A percentile compares a stretch with the other conserved stretches of the same genome.
These are phyloP conservation scores for Hymenoscyphus repandus DNA, from an alignment of 2,329 filamentous ascomycete species.

Conservation along the genomic window DNA sequence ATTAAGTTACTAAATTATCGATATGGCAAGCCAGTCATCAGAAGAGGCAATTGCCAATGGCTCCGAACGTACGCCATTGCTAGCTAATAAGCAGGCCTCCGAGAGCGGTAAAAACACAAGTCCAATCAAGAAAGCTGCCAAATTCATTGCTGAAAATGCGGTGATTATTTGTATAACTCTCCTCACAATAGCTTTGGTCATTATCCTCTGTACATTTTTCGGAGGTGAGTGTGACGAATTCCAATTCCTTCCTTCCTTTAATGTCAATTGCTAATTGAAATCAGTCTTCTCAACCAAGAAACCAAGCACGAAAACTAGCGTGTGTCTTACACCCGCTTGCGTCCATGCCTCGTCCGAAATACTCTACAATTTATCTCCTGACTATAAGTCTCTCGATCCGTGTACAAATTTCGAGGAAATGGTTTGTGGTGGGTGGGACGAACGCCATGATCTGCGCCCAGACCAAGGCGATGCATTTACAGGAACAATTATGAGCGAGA, in stretches of 20 bases:
- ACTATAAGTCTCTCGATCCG: constrained; percentile 59
- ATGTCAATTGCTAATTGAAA: constrained; percentile 6
- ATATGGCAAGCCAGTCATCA: constrained; percentile 19
- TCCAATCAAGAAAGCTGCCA: constrained; percentile 11
- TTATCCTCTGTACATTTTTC: constrained; percentile 25
- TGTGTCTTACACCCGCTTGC: constrained; percentile 56
- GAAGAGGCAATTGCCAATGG: constrained; percentile 6
- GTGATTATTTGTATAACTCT: constrained; percentile 22
- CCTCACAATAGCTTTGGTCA: constrained; percentile 23
- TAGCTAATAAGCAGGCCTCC: constrained; percentile 11
- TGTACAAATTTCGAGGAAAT: constrained; percentile 65
- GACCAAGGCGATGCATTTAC: constrained; percentile 59
- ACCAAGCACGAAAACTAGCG: constrained; percentile 8
- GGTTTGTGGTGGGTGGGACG: constrained; percentile 62
- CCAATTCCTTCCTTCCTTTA: too few relatives aligned
- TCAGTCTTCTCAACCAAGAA: constrained; percentile 16
- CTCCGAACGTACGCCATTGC: constrained; percentile 21
- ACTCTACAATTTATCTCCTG: constrained; percentile 55
- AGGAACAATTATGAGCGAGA: constrained; percentile 56
- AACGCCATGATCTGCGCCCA: constrained; percentile 57
- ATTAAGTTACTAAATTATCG: constrained; percentile 18
- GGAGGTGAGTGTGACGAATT: constrained; percentile 14
- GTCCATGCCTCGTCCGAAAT: constrained; percentile 59
- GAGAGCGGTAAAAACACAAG: constrained; percentile 1
- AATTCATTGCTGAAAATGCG: constrained; percentile 21